Conservation (phyloP, 176 grass and related monocot species). For the Rhynchospora breviuscula region DNA sequence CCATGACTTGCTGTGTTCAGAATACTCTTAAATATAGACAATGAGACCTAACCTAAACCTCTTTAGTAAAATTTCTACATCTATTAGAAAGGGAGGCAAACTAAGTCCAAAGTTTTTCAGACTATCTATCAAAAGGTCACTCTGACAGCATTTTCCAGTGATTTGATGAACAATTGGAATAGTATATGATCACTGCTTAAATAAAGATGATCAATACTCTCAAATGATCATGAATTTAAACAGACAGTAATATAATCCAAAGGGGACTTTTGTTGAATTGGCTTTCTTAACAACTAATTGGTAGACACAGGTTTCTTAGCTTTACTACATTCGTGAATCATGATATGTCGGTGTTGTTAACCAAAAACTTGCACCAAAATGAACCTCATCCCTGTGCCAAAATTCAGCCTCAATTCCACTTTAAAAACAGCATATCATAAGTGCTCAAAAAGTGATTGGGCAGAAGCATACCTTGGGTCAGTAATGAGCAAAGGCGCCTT, state of each 20-base stretch:
- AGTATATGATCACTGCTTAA: background rate
- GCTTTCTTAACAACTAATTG: background rate
- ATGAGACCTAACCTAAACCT: background rate
- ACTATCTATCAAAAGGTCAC: background rate
- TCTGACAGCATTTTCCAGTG: background rate
- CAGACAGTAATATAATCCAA: background rate
- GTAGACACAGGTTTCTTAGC: background rate
- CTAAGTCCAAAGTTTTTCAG: background rate
- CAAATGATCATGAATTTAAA: background rate
- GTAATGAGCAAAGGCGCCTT: conserved; percentile 48
- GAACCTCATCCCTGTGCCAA: background rate
- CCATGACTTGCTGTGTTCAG: background rate
- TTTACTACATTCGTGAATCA: background rate
- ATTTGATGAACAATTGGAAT: background rate
- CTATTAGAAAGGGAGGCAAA: background rate
- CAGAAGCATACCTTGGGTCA: conserved; percentile 30
- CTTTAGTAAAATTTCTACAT: background rate
- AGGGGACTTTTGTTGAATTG: background rate
- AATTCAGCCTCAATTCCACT: background rate
- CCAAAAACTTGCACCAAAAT: background rate
- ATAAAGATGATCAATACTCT: background rate
- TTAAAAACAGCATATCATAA: background rate
- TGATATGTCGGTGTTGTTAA: background rate
- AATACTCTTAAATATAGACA: background rate
- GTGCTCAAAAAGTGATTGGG: background rate